phyloP scores from a whole-genome alignment of 805 yeast species.

The Candida yuanshanica region DNA sequence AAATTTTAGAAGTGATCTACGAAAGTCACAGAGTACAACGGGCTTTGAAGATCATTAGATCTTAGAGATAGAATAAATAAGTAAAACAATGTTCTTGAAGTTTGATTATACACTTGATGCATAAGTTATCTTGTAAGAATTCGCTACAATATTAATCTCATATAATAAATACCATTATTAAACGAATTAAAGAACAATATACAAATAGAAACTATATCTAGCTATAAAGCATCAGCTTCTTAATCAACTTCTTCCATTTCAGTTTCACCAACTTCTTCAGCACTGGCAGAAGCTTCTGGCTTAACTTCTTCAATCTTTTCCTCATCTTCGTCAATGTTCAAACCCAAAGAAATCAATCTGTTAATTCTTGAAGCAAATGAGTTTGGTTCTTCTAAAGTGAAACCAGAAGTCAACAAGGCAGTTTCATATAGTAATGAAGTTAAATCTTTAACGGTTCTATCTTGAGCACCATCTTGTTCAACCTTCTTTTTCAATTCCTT shows the following conservation, averaged over 20 bases:
- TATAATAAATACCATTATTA: too few species aligned
- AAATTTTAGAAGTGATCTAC: constrained; percentile 10
- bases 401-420: constrained; percentile 97
- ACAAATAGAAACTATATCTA: not conserved
- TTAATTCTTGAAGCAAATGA: constrained; percentile 96
- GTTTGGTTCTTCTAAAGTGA: constrained; percentile 97
- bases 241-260: constrained; percentile 99
- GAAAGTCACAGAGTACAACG: not conserved
- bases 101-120: too few species aligned
- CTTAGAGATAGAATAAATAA: too few species aligned
- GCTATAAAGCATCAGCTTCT: constrained; percentile 6
- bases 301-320: constrained; percentile 51
- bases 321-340: constrained; percentile 92
- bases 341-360: constrained; percentile 96
- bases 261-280: constrained; percentile 82
- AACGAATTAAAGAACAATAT: not conserved
- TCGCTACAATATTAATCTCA: too few species aligned
- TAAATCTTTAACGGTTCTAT: constrained; percentile 96
- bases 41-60: not conserved
- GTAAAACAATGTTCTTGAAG: too few species aligned
- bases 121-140: too few species aligned
- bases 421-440: constrained; percentile 96
- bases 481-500: constrained; percentile 95
- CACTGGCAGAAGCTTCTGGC: constrained; percentile 60
- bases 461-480: constrained; percentile 95